These are phyloP conservation scores for Neopestalotiopsis clavispora DNA, from an alignment of 2,329 filamentous ascomycete species.

Conservation along the genomic window DNA sequence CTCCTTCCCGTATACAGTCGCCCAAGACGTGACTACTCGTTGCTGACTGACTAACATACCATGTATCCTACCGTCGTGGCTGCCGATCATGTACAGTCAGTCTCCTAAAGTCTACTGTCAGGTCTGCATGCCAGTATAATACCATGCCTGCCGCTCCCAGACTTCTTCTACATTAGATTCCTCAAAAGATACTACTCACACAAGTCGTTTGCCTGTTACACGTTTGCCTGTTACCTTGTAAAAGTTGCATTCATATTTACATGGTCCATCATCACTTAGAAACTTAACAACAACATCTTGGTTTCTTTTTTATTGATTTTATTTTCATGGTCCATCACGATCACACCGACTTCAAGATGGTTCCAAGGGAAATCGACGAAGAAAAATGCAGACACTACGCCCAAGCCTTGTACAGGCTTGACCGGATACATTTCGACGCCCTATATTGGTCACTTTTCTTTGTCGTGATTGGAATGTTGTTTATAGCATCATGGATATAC, in stretches of 20 bases:
- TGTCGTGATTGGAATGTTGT: conserved; percentile 42
- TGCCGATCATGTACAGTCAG: neutral
- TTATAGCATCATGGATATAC: conserved; percentile 42
- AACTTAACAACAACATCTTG: neutral
- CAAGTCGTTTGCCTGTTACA: neutral
- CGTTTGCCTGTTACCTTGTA: neutral
- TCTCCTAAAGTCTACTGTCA: neutral
- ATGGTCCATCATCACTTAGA: neutral
- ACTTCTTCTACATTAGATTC: neutral
- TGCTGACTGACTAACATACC: neutral
- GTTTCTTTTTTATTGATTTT: neutral
- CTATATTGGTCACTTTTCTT: conserved; percentile 48
- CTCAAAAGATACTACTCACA: neutral
- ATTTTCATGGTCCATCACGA: neutral
- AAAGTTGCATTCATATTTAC: neutral
- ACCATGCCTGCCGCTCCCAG: neutral
- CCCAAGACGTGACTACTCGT: neutral
- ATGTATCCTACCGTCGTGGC: neutral
- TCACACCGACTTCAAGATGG: neutral
- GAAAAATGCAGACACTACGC: conserved; percentile 45
- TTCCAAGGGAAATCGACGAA: conserved; percentile 29
- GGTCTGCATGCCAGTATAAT: neutral
- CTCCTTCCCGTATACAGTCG: conserved; percentile 4
- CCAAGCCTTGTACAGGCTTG: conserved; percentile 40
- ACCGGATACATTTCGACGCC: conserved; percentile 40